These are phyloP conservation scores for Sarocladium brachiariae DNA, from an alignment of 2,329 filamentous ascomycete species.

Conservation along the genomic window DNA sequence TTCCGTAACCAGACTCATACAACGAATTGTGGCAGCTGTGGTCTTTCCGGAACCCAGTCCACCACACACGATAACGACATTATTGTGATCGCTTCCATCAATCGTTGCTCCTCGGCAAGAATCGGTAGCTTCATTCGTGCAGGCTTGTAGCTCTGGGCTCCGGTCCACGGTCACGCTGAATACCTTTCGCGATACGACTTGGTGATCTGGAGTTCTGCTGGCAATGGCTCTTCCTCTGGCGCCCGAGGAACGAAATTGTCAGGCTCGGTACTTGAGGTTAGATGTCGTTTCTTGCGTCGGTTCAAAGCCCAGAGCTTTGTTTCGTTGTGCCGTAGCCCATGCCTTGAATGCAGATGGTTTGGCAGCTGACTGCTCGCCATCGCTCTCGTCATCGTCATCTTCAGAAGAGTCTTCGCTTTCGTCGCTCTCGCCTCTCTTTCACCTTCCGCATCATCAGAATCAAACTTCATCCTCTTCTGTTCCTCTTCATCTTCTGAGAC, in stretches of 20 bases:
- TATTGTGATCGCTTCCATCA: conserved; percentile 95
- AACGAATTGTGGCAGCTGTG: conserved; percentile 94
- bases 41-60: conserved; percentile 97
- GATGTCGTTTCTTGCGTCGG: conserved; percentile 37
- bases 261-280: conserved; percentile 47
- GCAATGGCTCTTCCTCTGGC: conserved; percentile 64
- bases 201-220: conserved; percentile 57
- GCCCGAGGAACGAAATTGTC: conserved; percentile 60
- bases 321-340: conserved; percentile 84
- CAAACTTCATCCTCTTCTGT: conserved; percentile 6
- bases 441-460: conserved; percentile 15
- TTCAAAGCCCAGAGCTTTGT: conserved; percentile 67
- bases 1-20: conserved; percentile 88
- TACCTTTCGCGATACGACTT: conserved; percentile 58
- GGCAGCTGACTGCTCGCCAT: conserved; percentile 22
- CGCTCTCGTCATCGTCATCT: conserved; percentile 20
- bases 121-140: conserved; percentile 77
- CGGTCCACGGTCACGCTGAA: conserved; percentile 69
- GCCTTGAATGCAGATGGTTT: conserved; percentile 72
- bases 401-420: conserved; percentile 20
- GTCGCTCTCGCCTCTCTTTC: conserved; percentile 6
- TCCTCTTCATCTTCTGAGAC: conserved; percentile 17
- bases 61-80: conserved; percentile 86
- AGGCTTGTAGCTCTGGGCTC: conserved; percentile 65
- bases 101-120: conserved; percentile 89